Percentiles rank a stretch among this genome's conserved stretches.
phyloP scores from a whole-genome alignment of 257 asterid species.

The Penstemon barbatus region DNA sequence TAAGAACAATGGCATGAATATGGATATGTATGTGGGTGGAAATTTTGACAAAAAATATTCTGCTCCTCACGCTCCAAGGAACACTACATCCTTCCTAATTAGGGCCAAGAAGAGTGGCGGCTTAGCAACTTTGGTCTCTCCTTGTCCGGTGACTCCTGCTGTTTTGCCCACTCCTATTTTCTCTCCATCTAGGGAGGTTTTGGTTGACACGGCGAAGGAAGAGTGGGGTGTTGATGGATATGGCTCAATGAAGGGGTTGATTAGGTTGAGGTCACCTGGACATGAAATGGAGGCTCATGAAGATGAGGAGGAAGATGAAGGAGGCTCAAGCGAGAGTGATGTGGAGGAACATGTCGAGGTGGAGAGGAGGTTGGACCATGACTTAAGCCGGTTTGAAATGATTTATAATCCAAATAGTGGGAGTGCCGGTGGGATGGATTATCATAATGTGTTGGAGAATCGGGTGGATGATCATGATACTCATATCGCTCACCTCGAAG shows the following conservation, averaged over 20 bases:
- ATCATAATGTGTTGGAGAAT: slow-evolving; percentile 63
- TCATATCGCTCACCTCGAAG: slow-evolving; percentile 78
- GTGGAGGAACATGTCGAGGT: slow-evolving; percentile 85
- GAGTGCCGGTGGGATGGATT: slow-evolving; percentile 43
- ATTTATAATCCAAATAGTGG: slow-evolving; percentile 50
- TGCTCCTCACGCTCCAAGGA: slow-evolving; percentile 71
- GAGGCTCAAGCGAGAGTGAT: slow-evolving; percentile 80
- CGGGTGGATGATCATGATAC: slow-evolving; percentile 82
- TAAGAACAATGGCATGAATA: slow-evolving; percentile 28
- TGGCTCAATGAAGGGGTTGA: slow-evolving; percentile 85
- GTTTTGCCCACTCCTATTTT: slow-evolving; percentile 77
- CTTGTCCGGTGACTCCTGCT: slow-evolving; percentile 75
- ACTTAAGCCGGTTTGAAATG: slow-evolving; percentile 83
- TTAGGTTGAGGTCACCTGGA: slow-evolving; percentile 76
- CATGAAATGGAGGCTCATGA: slow-evolving; percentile 51
- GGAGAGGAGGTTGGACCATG: slow-evolving; percentile 82
- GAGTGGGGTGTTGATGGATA: slow-evolving; percentile 95
- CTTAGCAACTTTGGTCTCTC: slow-evolving; percentile 75
- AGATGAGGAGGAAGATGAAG: slow-evolving; percentile 67
- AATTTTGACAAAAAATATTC: slow-evolving; percentile 40
- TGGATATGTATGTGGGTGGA: slow-evolving; percentile 17
- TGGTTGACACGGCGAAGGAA: slow-evolving; percentile 83
- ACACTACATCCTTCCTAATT: slow-evolving; percentile 63
- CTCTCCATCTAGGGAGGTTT: slow-evolving; percentile 77
- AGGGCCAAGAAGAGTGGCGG: slow-evolving; percentile 85